Evolutionary conservation across 129 eudicot genomes (phyloP).

Genomic region (Tanacetum coccineum): DNA sequence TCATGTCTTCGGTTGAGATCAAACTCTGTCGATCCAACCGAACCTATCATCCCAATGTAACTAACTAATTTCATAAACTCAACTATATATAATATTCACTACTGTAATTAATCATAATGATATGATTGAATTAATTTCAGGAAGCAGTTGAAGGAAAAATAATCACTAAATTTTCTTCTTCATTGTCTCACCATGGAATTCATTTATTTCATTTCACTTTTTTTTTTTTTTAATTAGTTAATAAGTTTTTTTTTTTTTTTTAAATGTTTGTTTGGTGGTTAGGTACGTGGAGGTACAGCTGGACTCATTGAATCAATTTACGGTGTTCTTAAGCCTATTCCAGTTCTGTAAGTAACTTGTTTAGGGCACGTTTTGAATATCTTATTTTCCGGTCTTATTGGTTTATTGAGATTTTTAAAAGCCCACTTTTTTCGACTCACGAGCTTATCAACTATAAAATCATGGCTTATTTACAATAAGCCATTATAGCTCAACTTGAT

Average conservation of each 20-base stretch:
- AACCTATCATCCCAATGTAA: slow-evolving; percentile 61
- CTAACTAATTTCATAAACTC: background rate
- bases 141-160: slow-evolving; percentile 61
- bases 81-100: no score
- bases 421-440: no score
- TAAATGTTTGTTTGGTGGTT: no score
- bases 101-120: background rate
- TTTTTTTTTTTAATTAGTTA: background rate
- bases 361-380: no score
- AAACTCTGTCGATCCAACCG: slow-evolving; percentile 77
- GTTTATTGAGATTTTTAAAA: background rate
- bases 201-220: slow-evolving; percentile 35
- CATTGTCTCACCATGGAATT: slow-evolving; percentile 59
- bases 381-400: background rate
- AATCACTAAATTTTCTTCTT: slow-evolving; percentile 50
- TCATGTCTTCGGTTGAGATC: slow-evolving; percentile 43
- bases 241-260: no score
- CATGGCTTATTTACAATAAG: no score
- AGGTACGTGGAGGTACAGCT: slow-evolving; percentile 96
- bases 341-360: slow-evolving; percentile 36
- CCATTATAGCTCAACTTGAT: no score
- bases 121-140: slow-evolving; percentile 25
- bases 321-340: slow-evolving; percentile 70
- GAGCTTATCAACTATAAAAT: no score
- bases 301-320: slow-evolving; percentile 75